Conservation (phyloP, 2,329 filamentous ascomycete species). For the Trichoderma atroviride region DNA sequence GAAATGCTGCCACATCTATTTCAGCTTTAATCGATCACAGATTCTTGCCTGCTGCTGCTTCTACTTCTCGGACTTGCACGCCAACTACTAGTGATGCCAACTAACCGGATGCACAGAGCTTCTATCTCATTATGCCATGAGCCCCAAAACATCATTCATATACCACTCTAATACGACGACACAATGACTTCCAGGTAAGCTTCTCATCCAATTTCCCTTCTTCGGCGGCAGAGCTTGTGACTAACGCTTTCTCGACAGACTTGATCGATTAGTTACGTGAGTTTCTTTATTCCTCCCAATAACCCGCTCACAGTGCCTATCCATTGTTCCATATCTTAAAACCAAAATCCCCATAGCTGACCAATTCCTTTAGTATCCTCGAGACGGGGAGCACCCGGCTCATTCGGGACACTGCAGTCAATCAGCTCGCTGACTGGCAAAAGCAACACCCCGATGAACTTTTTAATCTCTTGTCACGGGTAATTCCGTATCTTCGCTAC, state of each 20-base stretch:
- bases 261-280: slow-evolving; percentile 86
- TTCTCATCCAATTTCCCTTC: not conserved
- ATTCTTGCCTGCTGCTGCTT: not conserved
- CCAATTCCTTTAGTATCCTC: slow-evolving; percentile 66
- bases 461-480: slow-evolving; percentile 89
- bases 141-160: slow-evolving; percentile 28
- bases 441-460: slow-evolving; percentile 97
- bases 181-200: slow-evolving; percentile 61
- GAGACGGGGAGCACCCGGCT: slow-evolving; percentile 96
- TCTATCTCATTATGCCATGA: slow-evolving; percentile 36
- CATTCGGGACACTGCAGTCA: slow-evolving; percentile 94
- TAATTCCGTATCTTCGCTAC: slow-evolving; percentile 92
- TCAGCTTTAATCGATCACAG: too few relatives aligned
- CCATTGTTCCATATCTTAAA: not conserved
- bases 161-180: slow-evolving; percentile 37
- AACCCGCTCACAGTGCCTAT: not conserved
- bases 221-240: not conserved
- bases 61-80: not conserved
- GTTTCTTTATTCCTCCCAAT: slow-evolving; percentile 42
- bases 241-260: slow-evolving; percentile 51
- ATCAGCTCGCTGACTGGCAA: slow-evolving; percentile 96
- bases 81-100: not conserved
- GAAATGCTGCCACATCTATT: not conserved
- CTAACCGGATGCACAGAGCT: slow-evolving; percentile 11
- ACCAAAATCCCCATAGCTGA: not conserved